Evolutionary conservation across 1,139 yeast genomes (phyloP).

Genomic region (Wickerhamomyces sp.): DNA sequence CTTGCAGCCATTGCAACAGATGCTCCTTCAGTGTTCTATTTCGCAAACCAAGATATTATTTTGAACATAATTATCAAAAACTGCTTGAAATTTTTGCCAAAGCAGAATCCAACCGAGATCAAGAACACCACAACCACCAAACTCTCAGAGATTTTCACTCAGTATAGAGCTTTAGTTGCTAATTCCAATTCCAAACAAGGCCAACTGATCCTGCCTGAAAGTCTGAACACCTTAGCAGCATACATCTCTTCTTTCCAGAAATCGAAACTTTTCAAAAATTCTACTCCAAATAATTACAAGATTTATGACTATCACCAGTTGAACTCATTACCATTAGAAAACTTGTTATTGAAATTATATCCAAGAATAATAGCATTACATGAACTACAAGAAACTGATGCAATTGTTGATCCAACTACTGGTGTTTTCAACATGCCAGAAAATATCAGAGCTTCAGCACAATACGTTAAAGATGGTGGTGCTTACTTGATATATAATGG

Average conservation of each 20-base stretch:
- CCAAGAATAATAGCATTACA: constrained; percentile 81
- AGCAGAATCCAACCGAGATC: constrained; percentile 50
- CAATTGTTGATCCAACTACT: constrained; percentile 37
- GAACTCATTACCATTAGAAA: constrained; percentile 52
- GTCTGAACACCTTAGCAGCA: constrained; percentile 68
- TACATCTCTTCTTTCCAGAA: constrained; percentile 68
- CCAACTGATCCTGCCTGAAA: constrained; percentile 77
- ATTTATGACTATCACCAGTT: constrained; percentile 54
- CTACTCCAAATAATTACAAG: constrained; percentile 53
- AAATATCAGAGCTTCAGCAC: constrained; percentile 40
- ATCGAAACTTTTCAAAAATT: constrained; percentile 51
- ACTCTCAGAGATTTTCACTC: constrained; percentile 68
- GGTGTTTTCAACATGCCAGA: constrained; percentile 50
- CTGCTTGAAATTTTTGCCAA: constrained; percentile 29
- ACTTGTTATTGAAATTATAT: constrained; percentile 62
- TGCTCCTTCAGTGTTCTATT: constrained; percentile 68
- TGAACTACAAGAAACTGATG: constrained; percentile 50
- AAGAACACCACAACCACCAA: constrained; percentile 61
- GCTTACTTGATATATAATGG: constrained; percentile 79
- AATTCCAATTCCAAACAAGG: constrained; percentile 46
- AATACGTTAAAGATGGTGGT: constrained; percentile 58
- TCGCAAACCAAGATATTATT: constrained; percentile 81
- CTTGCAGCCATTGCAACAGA: constrained; percentile 80
- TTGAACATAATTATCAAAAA: constrained; percentile 71
- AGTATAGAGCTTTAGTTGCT: constrained; percentile 59